These are phyloP conservation scores for Priceomyces medius DNA, from an alignment of 805 yeast genomes.

Conservation along the genomic window DNA sequence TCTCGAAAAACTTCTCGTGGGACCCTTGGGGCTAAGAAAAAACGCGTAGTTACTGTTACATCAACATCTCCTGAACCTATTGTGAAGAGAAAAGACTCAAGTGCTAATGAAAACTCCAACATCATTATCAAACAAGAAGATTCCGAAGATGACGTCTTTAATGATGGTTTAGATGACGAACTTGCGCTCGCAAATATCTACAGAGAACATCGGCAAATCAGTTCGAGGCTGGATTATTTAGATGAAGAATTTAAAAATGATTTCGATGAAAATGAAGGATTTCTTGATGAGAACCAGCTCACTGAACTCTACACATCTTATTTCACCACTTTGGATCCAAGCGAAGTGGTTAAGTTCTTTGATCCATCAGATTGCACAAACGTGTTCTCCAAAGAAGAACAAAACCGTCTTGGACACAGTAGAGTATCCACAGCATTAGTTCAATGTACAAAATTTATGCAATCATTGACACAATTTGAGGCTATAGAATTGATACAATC, in stretches of 20 bases:
- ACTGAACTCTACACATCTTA: slow-evolving; percentile 42
- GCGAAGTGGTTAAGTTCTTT: slow-evolving; percentile 13
- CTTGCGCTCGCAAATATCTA: slow-evolving; percentile 4
- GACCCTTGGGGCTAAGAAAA: neutral
- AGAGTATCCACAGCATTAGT: neutral
- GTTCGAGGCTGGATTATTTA: neutral
- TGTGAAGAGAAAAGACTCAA: neutral
- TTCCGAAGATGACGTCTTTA: slow-evolving; percentile 19
- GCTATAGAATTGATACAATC: neutral
- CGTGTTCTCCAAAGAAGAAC: slow-evolving; percentile 6
- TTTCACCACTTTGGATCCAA: slow-evolving; percentile 24
- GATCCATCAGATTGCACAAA: slow-evolving; percentile 14
- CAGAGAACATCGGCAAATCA: neutral
- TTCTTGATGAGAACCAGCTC: slow-evolving; percentile 36
- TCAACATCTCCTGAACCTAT: neutral
- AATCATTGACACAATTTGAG: neutral
- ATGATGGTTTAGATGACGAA: slow-evolving; percentile 24
- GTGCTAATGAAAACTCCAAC: neutral
- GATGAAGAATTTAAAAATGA: slow-evolving; percentile 5
- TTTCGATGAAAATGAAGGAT: slow-evolving; percentile 27
- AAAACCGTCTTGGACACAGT: slow-evolving; percentile 4
- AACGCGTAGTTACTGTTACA: neutral
- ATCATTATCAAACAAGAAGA: neutral
- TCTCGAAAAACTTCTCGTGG: neutral
- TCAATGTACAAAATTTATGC: neutral